A percentile compares a stretch with the other conserved stretches of the same genome.
These are phyloP conservation scores for Populus deltoides DNA, from an alignment of 345 rosid species.

Conservation along the genomic window DNA sequence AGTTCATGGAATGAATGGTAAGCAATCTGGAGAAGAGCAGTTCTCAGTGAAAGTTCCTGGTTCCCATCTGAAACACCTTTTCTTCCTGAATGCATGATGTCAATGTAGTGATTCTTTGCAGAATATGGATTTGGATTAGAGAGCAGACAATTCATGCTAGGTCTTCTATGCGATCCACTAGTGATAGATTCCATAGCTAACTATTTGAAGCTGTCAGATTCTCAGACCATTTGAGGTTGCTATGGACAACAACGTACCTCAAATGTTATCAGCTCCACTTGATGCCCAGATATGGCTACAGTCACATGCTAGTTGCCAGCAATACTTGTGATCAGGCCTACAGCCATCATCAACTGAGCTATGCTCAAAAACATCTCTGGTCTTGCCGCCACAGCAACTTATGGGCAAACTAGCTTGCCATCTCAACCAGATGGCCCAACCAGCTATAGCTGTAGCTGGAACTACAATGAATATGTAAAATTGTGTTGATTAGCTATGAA, in stretches of 20 bases:
- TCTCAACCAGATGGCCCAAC: constrained; percentile 13
- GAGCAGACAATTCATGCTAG: background rate
- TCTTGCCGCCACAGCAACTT: constrained; percentile 7
- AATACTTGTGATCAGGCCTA: constrained; percentile 10
- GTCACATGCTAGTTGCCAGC: background rate
- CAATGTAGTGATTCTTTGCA: background rate
- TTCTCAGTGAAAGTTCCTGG: constrained; percentile 20
- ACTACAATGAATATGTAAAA: accelerated
- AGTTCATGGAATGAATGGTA: constrained; percentile 9
- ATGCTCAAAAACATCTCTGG: constrained; percentile 11
- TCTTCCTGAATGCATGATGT: background rate
- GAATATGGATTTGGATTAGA: background rate
- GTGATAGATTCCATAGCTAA: too few species aligned
- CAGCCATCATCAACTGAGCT: constrained; percentile 20
- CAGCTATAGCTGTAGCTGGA: background rate
- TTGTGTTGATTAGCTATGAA: accelerated
- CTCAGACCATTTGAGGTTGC: background rate
- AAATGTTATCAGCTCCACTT: constrained; percentile 17
- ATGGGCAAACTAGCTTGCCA: constrained; percentile 7
- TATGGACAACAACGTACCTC: constrained; percentile 18
- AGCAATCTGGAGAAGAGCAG: constrained; percentile 26
- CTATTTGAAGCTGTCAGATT: too few species aligned
- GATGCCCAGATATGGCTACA: constrained; percentile 17
- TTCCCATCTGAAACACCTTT: background rate
- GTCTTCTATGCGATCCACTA: too few species aligned